Base-by-base conservation (phyloP, 257 asterid genomes). In the Solanum verrucosum region DNA sequence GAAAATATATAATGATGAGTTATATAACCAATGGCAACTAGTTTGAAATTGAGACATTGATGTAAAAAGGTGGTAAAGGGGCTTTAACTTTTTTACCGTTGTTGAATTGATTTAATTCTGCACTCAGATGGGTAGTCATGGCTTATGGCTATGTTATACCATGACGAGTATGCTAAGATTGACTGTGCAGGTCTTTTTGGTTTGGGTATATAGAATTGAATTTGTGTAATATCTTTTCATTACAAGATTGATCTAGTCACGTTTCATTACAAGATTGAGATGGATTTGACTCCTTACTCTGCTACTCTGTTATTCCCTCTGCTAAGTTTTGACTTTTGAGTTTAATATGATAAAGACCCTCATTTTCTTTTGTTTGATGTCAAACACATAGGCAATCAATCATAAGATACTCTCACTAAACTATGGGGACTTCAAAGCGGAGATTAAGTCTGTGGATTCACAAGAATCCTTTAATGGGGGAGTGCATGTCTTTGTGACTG, bases 401-500 rank as follows among this genome's bases (percentile, higher is more conserved):
- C 93, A 93, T 40, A 97, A 97, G 94, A 95, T 97, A 78, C 71
- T 94, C 49, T 91, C 98, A 12, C 95, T 97, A 84, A 95, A 94
- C 94, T 94, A 94, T 88, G 93, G 86, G 34, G 94, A 92, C 31
- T 90, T 87, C 49, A 92, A 88, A 87, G 95, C 98, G 8, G 98
- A 94, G 93, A 94, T 97, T 83, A 91, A 90, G 92, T 95, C 98
- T 0, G 96, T 97, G 70, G 98, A 94, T 90, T 89, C 99, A 2
- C 99, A 95, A 88, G 99, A 94, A 67, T 97, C 99, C 25, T 90
- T 89, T 78, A 88, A 89, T 84, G 98, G 97, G 40, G 99, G 98
- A 74, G 97, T 97, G 74, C 93, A 92, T n/a, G 98, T 97, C 86
- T 96, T 97, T 83, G 99, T 97, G 74, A 97, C 99, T 87, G 99